phyloP scores from a whole-genome alignment of 371 early-diverging fungal genomes.

The Dentiscutata heterogama region DNA sequence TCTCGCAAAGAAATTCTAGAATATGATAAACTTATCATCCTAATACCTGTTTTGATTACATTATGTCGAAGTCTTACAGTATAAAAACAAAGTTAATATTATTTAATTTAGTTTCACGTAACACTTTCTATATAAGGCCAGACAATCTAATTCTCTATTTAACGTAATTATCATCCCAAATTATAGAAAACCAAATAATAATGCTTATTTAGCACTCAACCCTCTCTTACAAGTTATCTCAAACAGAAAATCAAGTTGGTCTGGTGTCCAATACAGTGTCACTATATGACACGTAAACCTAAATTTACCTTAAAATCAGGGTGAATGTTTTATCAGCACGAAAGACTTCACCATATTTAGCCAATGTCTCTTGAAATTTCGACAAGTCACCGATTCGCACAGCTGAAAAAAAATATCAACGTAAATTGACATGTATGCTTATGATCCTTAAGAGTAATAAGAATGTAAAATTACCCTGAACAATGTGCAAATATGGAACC shows the following conservation, averaged over 20 bases:
- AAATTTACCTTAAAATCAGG: conserved; percentile 80
- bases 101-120: neutral
- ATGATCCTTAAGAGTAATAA: neutral
- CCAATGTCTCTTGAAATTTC: conserved; percentile 91
- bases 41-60: conserved; percentile 98
- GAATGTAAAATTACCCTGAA: conserved; percentile 71
- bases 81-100: conserved; percentile 2
- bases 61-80: conserved; percentile 89
- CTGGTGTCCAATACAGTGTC: too few relatives aligned
- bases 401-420: conserved; percentile 60
- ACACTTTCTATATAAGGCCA: neutral
- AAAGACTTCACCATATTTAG: conserved; percentile 78
- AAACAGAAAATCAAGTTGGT: neutral
- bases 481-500: conserved; percentile 91
- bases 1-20: conserved; percentile 96
- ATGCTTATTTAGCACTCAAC: too few relatives aligned
- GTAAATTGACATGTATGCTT: neutral
- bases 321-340: conserved; percentile 90
- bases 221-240: too few relatives aligned
- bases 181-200: neutral
- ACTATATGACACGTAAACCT: neutral
- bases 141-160: too few relatives aligned
- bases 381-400: conserved; percentile 95
- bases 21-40: conserved; percentile 95
- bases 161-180: too few relatives aligned